Conservation (phyloP, 805 yeast genomes). For the Kazachstania bromeliacearum region DNA sequence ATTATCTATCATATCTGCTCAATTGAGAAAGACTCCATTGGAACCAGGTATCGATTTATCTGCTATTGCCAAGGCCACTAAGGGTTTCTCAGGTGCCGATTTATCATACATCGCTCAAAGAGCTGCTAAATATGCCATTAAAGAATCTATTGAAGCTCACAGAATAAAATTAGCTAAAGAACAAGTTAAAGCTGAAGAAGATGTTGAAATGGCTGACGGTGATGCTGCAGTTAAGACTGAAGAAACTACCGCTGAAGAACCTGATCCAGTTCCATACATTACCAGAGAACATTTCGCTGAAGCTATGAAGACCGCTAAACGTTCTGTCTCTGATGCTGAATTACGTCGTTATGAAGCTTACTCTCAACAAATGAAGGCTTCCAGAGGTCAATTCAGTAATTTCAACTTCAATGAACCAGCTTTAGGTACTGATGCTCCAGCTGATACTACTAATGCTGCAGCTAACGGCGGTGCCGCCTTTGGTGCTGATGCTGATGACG, state of each 20-base stretch:
- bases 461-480: slow-evolving; percentile 38
- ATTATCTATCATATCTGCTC: slow-evolving; percentile 86
- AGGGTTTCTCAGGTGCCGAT: slow-evolving; percentile 99
- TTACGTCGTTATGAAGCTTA: slow-evolving; percentile 97
- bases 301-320: slow-evolving; percentile 98
- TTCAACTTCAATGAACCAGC: slow-evolving; percentile 69
- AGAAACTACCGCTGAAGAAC: slow-evolving; percentile 54
- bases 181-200: slow-evolving; percentile 39
- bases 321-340: slow-evolving; percentile 95
- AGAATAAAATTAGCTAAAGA: slow-evolving; percentile 37
- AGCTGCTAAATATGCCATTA: slow-evolving; percentile 96
- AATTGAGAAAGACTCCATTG: slow-evolving; percentile 94
- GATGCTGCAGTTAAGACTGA: slow-evolving; percentile 38
- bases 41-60: slow-evolving; percentile 90
- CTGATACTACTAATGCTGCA: slow-evolving; percentile 28
- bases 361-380: slow-evolving; percentile 90
- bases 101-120: slow-evolving; percentile 94
- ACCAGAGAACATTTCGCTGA: slow-evolving; percentile 93
- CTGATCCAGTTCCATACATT: slow-evolving; percentile 90
- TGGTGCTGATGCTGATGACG: slow-evolving; percentile 40
- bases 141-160: slow-evolving; percentile 90
- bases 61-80: slow-evolving; percentile 88
- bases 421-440: slow-evolving; percentile 42
- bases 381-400: slow-evolving; percentile 89
- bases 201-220: slow-evolving; percentile 32